phyloP scores from a whole-genome alignment of 1,284 basidiomycete species.

The Marasmius tenuissimus region DNA sequence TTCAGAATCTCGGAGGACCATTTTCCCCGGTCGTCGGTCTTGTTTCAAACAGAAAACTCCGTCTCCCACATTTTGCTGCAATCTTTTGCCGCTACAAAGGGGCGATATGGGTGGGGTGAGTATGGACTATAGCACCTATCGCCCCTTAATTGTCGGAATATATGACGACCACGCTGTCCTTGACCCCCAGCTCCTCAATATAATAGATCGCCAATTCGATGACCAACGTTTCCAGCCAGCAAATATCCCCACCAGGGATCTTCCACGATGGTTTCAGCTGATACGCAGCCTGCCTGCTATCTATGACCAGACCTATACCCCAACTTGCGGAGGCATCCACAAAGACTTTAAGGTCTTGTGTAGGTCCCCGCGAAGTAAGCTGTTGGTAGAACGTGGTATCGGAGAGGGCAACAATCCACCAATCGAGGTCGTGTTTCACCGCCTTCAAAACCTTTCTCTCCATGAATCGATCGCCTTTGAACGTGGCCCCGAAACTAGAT shows the following conservation, averaged over 20 bases:
- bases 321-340: slow-evolving; percentile 35
- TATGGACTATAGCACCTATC: slow-evolving; percentile 31
- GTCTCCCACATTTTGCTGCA: neutral
- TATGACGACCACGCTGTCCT: slow-evolving; percentile 24
- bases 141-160: slow-evolving; percentile 34
- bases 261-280: slow-evolving; percentile 24
- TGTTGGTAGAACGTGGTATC: slow-evolving; percentile 4
- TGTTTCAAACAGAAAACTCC: neutral
- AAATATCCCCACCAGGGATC: slow-evolving; percentile 28
- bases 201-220: slow-evolving; percentile 26
- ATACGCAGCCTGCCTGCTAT: slow-evolving; percentile 27
- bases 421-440: slow-evolving; percentile 21
- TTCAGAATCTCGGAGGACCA: neutral
- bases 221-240: slow-evolving; percentile 31
- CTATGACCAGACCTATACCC: slow-evolving; percentile 36
- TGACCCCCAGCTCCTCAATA: slow-evolving; percentile 16
- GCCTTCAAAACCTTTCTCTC: neutral
- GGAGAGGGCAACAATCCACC: slow-evolving; percentile 29
- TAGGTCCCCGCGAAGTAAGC: slow-evolving; percentile 13
- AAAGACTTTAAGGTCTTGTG: slow-evolving; percentile 21
- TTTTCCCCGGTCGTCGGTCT: neutral
- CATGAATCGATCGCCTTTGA: neutral
- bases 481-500: slow-evolving; percentile 24
- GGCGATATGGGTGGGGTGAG: neutral
- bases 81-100: neutral